Evolutionary conservation across 1,284 basidiomycete genomes (phyloP).

Genomic region (Salmacisia buchloeana): DNA sequence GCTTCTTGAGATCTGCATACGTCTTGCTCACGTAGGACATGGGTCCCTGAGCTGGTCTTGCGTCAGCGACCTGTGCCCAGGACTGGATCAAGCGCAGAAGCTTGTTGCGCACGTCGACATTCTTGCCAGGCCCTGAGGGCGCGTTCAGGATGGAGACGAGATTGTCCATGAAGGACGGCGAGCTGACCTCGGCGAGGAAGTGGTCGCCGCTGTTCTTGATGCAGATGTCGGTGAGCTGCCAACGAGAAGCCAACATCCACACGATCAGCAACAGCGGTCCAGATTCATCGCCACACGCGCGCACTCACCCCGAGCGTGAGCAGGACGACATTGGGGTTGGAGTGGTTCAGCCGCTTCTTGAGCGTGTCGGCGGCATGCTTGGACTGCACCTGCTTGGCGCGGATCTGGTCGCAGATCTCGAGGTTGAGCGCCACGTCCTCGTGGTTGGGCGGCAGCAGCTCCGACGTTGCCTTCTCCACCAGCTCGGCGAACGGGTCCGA

Average conservation of each 20-base stretch:
- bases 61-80: constrained; percentile 85
- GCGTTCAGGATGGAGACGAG: constrained; percentile 74
- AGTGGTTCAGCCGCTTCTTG: constrained; percentile 79
- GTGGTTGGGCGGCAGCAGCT: constrained; percentile 64
- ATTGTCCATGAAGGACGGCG: constrained; percentile 88
- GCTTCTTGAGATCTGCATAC: constrained; percentile 27
- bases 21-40: constrained; percentile 48
- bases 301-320: constrained; percentile 67
- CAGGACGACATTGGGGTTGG: constrained; percentile 93
- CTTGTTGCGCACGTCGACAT: constrained; percentile 75
- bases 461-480: constrained; percentile 79
- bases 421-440: constrained; percentile 91
- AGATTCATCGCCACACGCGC: background rate
- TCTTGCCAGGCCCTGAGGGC: constrained; percentile 54
- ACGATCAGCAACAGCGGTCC: background rate
- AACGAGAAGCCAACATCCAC: constrained; percentile 13
- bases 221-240: constrained; percentile 71
- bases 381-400: constrained; percentile 78
- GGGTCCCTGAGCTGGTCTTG: constrained; percentile 59
- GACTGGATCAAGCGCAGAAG: constrained; percentile 77
- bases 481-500: constrained; percentile 40
- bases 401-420: constrained; percentile 89
- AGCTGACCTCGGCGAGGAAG: constrained; percentile 62
- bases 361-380: constrained; percentile 83
- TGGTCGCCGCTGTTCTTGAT: constrained; percentile 97